phyloP scores from a whole-genome alignment of 176 grass and related monocot genomes.

The Hyparrhenia diplandra region DNA sequence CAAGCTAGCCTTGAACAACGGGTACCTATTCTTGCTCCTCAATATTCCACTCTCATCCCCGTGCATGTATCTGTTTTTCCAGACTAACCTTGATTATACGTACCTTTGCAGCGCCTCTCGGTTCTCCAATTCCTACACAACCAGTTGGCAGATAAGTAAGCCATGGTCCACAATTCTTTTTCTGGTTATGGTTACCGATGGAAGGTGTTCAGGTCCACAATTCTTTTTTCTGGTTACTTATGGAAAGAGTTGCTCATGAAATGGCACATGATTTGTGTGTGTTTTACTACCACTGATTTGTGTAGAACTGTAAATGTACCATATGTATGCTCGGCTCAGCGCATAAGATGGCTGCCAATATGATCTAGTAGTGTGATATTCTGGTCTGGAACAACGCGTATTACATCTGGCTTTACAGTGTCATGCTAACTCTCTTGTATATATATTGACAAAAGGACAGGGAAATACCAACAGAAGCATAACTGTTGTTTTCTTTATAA shows the following conservation, averaged over 20 bases:
- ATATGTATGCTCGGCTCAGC: neutral
- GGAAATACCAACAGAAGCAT: too few relatives aligned
- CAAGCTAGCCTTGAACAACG: slow-evolving; percentile 59
- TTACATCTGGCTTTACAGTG: neutral
- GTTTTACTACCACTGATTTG: neutral
- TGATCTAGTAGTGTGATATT: neutral
- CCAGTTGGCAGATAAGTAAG: slow-evolving; percentile 42
- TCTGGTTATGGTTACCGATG: neutral
- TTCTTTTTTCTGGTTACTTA: neutral
- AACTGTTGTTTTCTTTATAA: too few relatives aligned
- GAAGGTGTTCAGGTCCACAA: neutral
- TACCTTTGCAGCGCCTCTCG: slow-evolving; percentile 47
- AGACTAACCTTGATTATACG: neutral
- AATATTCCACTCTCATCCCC: neutral
- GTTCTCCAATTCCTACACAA: slow-evolving; percentile 79
- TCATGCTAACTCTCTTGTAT: neutral
- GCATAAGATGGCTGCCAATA: neutral
- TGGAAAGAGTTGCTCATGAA: slow-evolving; percentile 4
- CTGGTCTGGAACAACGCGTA: neutral
- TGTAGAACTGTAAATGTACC: slow-evolving; percentile 12
- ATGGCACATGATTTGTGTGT: neutral
- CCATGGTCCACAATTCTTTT: neutral
- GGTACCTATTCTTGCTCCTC: slow-evolving; percentile 28
- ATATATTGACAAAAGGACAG: neutral
- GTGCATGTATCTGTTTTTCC: neutral